Evolutionary conservation across 192 early-diverging fungal genomes (phyloP), one percentile per base, ranked within the genome.

Genomic region (Cetraspora pellucida): DNA sequence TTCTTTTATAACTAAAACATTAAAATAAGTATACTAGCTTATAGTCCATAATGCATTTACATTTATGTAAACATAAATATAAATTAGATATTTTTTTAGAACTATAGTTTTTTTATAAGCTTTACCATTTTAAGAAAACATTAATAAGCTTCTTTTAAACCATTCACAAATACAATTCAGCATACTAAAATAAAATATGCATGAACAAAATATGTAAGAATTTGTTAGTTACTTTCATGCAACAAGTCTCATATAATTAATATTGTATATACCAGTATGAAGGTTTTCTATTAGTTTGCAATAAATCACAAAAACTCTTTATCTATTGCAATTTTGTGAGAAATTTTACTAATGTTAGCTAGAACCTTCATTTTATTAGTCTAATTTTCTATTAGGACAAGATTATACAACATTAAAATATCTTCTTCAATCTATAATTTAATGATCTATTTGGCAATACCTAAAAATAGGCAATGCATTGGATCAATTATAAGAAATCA

Each of bases 1-100:
- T 57, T 57, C 54, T n/a, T n/a, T n/a, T n/a, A 57, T 21, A 57
- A n/a, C 19, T 57, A 57, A 21, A 57, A 21, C 16, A 57, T 17
- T 4, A 57, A 57, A 57, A 57, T 19, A 4, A 0, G n/a, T 57
- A 57, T 57, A 57, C 0, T 57, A 17, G 54, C 7, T 17, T 4
- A 57, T 57, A 57, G 16, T n/a, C 23, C 17, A 57, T 21, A 21
- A 17, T 17, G 23, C 16, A 57, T 57, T 57, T 17, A 57, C 54
- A 57, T 57, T n/a, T 57, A 57, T 57, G 4, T n/a, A 57, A n/a
- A 57, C 4, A 57, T 57, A 57, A 57, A 57, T 57, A 19, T 57
- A 57, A 21, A n/a, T 57, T 57, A 21, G 16, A 4, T 21, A 57
- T n/a, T 17, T 57, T 57, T 57, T 17, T 4, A 1, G 16, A 17